Conservation (phyloP, 768 basidiomycete genomes). For the Leccinum rimulosum region DNA sequence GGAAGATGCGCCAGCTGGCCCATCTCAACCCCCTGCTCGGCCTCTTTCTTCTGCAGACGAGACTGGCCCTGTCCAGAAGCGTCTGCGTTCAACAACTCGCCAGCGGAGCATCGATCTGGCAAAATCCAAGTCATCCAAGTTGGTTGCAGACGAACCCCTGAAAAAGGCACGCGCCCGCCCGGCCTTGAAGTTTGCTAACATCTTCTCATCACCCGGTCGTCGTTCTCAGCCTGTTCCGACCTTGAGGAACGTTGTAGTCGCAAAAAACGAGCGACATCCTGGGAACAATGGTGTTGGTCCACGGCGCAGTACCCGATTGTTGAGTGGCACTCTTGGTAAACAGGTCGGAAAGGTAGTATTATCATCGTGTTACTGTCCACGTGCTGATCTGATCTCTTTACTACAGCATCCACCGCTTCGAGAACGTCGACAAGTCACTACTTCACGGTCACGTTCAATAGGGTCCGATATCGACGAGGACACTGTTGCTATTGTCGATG, state of each 20-base stretch:
- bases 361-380: neutral
- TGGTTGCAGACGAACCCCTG: constrained; percentile 63
- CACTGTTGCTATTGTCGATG: constrained; percentile 42
- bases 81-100: constrained; percentile 61
- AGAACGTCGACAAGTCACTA: constrained; percentile 56
- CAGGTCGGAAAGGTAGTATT: constrained; percentile 53
- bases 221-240: constrained; percentile 71
- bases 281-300: constrained; percentile 45
- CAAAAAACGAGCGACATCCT: constrained; percentile 50
- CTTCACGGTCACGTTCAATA: constrained; percentile 56
- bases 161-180: constrained; percentile 92
- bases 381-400: constrained; percentile 17
- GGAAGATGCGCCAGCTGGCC: constrained; percentile 39
- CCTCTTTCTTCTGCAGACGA: constrained; percentile 84
- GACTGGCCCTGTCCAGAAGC: constrained; percentile 74
- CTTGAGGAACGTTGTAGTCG: constrained; percentile 52
- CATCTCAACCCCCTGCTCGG: constrained; percentile 51
- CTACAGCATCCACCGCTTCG: constrained; percentile 38
- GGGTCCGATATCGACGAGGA: constrained; percentile 79
- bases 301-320: constrained; percentile 72
- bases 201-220: constrained; percentile 84
- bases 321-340: constrained; percentile 56
- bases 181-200: constrained; percentile 83
- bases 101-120: constrained; percentile 47
- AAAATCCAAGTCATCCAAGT: constrained; percentile 50